Evolutionary conservation across 2,329 filamentous ascomycete species (phyloP).

Genomic region (Scedosporium apiospermum): DNA sequence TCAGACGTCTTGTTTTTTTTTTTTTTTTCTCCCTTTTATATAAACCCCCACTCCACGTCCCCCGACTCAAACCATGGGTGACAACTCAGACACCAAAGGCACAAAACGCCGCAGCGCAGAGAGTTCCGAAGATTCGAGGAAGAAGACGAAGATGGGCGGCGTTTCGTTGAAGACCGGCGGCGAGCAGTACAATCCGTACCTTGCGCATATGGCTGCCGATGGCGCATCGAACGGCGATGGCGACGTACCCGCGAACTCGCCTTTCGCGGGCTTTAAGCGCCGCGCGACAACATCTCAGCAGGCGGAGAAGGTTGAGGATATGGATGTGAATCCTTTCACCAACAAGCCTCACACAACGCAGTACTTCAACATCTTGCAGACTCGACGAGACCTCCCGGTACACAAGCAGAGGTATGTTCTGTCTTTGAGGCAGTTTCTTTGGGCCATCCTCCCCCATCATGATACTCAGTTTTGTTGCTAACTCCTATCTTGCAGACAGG

Average conservation of each 20-base stretch:
- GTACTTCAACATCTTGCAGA: slow-evolving; percentile 85
- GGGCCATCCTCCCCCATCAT: not conserved
- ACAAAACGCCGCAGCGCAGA: slow-evolving; percentile 35
- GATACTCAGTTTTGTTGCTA: not conserved
- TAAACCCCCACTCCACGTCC: too few species aligned
- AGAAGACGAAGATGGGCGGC: slow-evolving; percentile 30
- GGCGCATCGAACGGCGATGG: slow-evolving; percentile 28
- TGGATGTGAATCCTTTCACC: slow-evolving; percentile 78
- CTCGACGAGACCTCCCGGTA: slow-evolving; percentile 77
- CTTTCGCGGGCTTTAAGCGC: slow-evolving; percentile 59
- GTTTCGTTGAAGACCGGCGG: slow-evolving; percentile 16
- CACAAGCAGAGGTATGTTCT: slow-evolving; percentile 70
- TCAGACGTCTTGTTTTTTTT: too few species aligned
- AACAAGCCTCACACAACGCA: slow-evolving; percentile 64
- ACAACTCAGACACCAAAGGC: slow-evolving; percentile 19
- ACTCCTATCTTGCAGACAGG: slow-evolving; percentile 46
- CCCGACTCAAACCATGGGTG: slow-evolving; percentile 23
- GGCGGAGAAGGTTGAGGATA: slow-evolving; percentile 67
- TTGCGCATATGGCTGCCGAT: slow-evolving; percentile 75
- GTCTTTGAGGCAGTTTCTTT: not conserved
- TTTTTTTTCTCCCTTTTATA: too few species aligned
- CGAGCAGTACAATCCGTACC: slow-evolving; percentile 65
- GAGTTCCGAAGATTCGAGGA: slow-evolving; percentile 30
- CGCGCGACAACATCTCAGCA: slow-evolving; percentile 72
- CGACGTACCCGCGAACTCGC: slow-evolving; percentile 28